Conservation (phyloP, 2,329 filamentous ascomycete genomes). For the Colletotrichum scovillei region DNA sequence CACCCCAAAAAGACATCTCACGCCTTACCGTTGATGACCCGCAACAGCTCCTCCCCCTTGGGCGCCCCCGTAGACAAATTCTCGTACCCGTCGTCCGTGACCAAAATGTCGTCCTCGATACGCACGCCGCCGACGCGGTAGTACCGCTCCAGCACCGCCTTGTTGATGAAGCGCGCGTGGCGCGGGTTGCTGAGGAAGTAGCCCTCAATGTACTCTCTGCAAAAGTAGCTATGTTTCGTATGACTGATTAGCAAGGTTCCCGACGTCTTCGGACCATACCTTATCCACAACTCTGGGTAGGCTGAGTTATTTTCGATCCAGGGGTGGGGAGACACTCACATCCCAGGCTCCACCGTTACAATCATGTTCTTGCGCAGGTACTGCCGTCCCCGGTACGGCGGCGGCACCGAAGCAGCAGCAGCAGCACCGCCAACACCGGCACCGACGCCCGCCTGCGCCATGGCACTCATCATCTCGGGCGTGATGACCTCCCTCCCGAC, state of each 20-base stretch:
- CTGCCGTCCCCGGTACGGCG: slow-evolving; percentile 48
- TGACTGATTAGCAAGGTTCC: slow-evolving; percentile 5
- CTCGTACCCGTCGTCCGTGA: slow-evolving; percentile 82
- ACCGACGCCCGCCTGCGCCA: slow-evolving; percentile 38
- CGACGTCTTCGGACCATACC: no score
- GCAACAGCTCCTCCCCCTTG: slow-evolving; percentile 78
- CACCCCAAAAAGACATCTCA: neutral
- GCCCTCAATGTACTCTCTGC: slow-evolving; percentile 76
- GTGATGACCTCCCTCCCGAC: slow-evolving; percentile 52
- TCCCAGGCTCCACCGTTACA: slow-evolving; percentile 83
- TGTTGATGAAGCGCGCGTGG: slow-evolving; percentile 74
- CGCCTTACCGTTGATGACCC: slow-evolving; percentile 61
- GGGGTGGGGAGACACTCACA: slow-evolving; percentile 54
- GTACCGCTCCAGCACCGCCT: slow-evolving; percentile 72
- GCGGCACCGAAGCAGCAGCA: slow-evolving; percentile 36
- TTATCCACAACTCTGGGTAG: neutral
- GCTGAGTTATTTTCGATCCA: neutral
- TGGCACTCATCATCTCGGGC: slow-evolving; percentile 46
- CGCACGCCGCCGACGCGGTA: slow-evolving; percentile 88
- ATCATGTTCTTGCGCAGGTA: slow-evolving; percentile 72
- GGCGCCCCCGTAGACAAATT: slow-evolving; percentile 81
- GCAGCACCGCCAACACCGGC: neutral
- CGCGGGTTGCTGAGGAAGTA: slow-evolving; percentile 70
- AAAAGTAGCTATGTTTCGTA: slow-evolving; percentile 71
- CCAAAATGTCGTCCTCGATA: slow-evolving; percentile 90